Conservation (phyloP, 345 rosid species). For the Eucalyptus curtisii region DNA sequence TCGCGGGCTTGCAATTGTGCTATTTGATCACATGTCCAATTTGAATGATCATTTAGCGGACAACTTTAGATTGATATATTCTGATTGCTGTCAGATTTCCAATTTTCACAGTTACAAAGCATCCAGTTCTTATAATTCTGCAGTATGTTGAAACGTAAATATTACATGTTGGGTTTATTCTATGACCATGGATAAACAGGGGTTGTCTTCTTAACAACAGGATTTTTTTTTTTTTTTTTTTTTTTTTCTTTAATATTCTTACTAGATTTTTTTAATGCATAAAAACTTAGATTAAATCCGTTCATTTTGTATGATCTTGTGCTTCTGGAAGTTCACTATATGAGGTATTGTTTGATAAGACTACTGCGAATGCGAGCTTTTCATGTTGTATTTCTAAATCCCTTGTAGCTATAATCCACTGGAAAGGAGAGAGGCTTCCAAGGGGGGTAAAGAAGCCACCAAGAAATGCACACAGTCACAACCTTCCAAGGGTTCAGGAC, state of each 20-base stretch:
- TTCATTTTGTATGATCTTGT: neutral
- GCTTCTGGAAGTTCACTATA: neutral
- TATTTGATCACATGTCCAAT: neutral
- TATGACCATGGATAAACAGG: neutral
- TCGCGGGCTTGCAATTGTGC: neutral
- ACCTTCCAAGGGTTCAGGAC: slow-evolving; percentile 48
- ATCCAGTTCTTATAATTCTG: neutral
- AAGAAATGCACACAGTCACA: slow-evolving; percentile 59
- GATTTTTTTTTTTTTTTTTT: neutral
- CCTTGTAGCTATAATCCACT: slow-evolving; percentile 62
- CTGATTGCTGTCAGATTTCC: neutral
- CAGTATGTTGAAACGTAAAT: neutral
- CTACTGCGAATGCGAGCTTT: neutral
- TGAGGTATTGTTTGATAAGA: neutral
- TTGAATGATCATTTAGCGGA: neutral
- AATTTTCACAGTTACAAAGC: neutral
- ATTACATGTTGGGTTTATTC: neutral
- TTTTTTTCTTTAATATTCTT: neutral
- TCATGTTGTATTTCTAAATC: neutral
- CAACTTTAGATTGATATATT: neutral
- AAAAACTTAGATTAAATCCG: neutral
- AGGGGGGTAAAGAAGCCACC: slow-evolving; percentile 81
- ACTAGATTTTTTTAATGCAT: neutral
- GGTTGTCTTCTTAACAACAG: neutral
- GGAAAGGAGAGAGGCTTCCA: slow-evolving; percentile 88